phyloP scores from a whole-genome alignment of 2,329 filamentous ascomycete genomes.

The Drechslerella coelobrocha region DNA sequence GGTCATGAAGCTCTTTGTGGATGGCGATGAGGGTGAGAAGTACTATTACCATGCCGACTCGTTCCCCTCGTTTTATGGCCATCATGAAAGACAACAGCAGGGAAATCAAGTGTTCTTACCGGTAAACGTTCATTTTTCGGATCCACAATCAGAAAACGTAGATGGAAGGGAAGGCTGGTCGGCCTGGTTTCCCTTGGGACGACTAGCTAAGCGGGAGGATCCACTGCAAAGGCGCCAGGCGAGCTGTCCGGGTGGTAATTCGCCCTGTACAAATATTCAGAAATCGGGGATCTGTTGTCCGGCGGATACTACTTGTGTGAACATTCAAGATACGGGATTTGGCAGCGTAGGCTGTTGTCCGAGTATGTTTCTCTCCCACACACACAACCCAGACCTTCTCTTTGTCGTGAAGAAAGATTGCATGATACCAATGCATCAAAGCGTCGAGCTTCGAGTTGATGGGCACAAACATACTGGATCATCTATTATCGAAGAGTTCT shows the following conservation, averaged over 20 bases:
- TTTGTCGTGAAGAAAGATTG: too few species aligned
- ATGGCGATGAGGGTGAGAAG: slow-evolving; percentile 37
- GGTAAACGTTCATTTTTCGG: slow-evolving; percentile 15
- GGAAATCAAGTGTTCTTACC: slow-evolving; percentile 30
- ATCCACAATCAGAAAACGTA: not conserved
- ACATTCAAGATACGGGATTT: slow-evolving; percentile 68
- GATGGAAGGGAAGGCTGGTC: slow-evolving; percentile 5
- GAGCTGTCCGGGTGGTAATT: slow-evolving; percentile 71
- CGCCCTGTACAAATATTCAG: slow-evolving; percentile 69
- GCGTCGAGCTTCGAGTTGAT: too few species aligned
- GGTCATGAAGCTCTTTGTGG: slow-evolving; percentile 37
- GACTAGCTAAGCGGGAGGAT: slow-evolving; percentile 53
- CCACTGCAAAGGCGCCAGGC: slow-evolving; percentile 64
- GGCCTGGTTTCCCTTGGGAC: slow-evolving; percentile 18
- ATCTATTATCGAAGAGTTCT: not conserved
- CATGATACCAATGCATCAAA: too few species aligned
- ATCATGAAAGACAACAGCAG: not conserved
- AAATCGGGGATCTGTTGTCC: slow-evolving; percentile 76
- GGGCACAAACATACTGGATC: not conserved
- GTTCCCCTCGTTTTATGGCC: slow-evolving; percentile 21
- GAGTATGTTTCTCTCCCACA: slow-evolving; percentile 51
- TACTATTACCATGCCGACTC: slow-evolving; percentile 40
- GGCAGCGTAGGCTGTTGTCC: slow-evolving; percentile 80
- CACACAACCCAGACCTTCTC: too few species aligned
- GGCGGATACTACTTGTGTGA: slow-evolving; percentile 70